Conservation (phyloP, 768 basidiomycete species). For the Boletus rubroflammeus region DNA sequence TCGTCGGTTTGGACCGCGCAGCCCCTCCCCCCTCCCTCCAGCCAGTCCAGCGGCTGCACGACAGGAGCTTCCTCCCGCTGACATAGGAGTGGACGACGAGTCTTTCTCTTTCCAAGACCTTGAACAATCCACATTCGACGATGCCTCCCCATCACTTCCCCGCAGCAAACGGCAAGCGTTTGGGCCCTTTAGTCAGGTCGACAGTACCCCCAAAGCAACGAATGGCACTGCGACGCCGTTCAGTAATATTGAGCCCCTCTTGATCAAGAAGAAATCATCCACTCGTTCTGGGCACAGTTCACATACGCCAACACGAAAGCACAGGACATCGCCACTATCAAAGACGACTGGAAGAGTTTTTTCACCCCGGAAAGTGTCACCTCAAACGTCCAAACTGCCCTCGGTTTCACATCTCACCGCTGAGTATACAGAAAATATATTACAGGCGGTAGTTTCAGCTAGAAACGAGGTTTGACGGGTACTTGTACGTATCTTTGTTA, state of each 20-base stretch:
- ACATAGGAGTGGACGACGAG: conserved; percentile 46
- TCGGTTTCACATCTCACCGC: conserved; percentile 23
- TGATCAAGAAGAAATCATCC: conserved; percentile 82
- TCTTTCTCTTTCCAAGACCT: conserved; percentile 26
- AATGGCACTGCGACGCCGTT: conserved; percentile 33
- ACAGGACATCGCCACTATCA: conserved; percentile 52
- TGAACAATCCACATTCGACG: conserved; percentile 27
- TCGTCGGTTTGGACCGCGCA: conserved; percentile 70
- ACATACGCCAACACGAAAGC: conserved; percentile 35
- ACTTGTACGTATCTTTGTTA: neutral
- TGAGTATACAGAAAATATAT: conserved; percentile 44
- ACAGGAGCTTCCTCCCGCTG: conserved; percentile 40
- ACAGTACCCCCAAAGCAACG: conserved; percentile 48
- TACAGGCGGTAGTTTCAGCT: conserved; percentile 49
- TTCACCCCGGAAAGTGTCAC: conserved; percentile 54
- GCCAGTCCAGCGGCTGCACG: conserved; percentile 35
- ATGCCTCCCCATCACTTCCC: conserved; percentile 43
- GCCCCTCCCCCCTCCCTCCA: conserved; percentile 64
- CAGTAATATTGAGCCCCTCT: conserved; percentile 66
- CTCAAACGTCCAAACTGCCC: conserved; percentile 42
- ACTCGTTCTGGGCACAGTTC: conserved; percentile 43
- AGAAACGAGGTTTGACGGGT: conserved; percentile 55
- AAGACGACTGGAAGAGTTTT: conserved; percentile 40
- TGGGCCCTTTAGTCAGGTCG: conserved; percentile 48
- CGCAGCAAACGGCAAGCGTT: conserved; percentile 72